Evolutionary conservation across 78 protist species (phyloP).

Genomic region (Diacronema lutheri): DNA sequence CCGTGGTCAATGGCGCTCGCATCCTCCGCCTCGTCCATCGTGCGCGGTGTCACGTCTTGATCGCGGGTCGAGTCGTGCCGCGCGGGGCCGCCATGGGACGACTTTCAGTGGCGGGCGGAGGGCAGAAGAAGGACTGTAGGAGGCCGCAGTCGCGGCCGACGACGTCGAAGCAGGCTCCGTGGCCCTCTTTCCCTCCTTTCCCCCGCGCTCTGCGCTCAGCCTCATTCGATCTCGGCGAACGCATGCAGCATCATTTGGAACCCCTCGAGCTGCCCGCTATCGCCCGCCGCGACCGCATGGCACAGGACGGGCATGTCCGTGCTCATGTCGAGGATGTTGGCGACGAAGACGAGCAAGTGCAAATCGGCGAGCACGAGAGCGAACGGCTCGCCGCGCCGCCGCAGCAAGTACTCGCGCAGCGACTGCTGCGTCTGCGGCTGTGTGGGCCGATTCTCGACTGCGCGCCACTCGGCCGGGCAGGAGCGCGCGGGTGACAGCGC

Average conservation of each 20-base stretch:
- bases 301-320: slow-evolving; percentile 10
- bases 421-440: background rate
- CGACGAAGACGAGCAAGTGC: background rate
- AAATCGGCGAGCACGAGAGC: background rate
- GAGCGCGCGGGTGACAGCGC: background rate
- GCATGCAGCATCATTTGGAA: slow-evolving; percentile 11
- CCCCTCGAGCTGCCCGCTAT: background rate
- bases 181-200: no score
- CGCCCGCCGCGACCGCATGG: background rate
- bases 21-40: no score
- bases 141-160: no score
- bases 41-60: no score
- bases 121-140: no score
- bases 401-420: background rate
- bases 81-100: no score
- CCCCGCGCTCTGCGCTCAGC: no score
- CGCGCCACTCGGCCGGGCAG: no score
- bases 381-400: background rate
- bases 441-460: background rate
- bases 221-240: background rate
- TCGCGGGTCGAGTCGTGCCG: no score
- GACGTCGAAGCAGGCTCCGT: no score
- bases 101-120: no score
- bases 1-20: no score
- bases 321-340: background rate